phyloP scores from a whole-genome alignment of 176 grass and related monocot genomes.

The Oropetium thomaeum region DNA sequence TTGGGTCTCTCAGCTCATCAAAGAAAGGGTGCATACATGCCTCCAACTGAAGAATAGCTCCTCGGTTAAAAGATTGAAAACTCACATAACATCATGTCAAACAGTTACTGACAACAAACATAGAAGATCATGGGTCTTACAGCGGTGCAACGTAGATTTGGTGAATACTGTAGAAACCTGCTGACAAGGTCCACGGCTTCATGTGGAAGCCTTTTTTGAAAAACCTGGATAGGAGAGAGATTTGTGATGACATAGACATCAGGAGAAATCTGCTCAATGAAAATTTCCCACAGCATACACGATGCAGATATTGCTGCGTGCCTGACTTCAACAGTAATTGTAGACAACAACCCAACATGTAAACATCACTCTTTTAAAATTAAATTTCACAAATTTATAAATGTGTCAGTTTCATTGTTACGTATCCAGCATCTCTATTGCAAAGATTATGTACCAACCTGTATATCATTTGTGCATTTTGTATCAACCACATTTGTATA shows the following conservation, averaged over 20 bases:
- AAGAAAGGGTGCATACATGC: conserved; percentile 97
- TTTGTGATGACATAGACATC: conserved; percentile 3
- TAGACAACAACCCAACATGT: neutral
- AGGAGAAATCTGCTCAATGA: neutral
- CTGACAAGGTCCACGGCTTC: conserved; percentile 90
- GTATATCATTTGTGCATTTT: neutral
- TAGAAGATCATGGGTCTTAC: conserved; percentile 36
- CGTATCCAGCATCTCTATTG: neutral
- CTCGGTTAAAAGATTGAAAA: conserved; percentile 16
- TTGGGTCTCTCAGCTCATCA: conserved; percentile 87
- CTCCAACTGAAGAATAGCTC: conserved; percentile 60
- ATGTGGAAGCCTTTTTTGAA: conserved; percentile 75
- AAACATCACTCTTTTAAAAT: neutral
- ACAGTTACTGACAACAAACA: neutral
- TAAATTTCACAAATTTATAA: conserved; percentile 6
- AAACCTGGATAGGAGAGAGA: conserved; percentile 56
- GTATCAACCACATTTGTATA: neutral
- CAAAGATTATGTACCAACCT: neutral
- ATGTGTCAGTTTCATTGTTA: neutral
- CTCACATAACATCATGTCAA: neutral
- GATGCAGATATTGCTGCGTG: neutral
- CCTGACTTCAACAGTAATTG: neutral
- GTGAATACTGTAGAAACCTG: conserved; percentile 91
- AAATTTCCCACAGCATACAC: neutral
- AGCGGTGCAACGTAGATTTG: conserved; percentile 91